Percentiles rank a stretch among this genome's conserved stretches.
Evolutionary conservation across 441 rosid genomes (phyloP).

Genomic region (Bruguiera hainesii): DNA sequence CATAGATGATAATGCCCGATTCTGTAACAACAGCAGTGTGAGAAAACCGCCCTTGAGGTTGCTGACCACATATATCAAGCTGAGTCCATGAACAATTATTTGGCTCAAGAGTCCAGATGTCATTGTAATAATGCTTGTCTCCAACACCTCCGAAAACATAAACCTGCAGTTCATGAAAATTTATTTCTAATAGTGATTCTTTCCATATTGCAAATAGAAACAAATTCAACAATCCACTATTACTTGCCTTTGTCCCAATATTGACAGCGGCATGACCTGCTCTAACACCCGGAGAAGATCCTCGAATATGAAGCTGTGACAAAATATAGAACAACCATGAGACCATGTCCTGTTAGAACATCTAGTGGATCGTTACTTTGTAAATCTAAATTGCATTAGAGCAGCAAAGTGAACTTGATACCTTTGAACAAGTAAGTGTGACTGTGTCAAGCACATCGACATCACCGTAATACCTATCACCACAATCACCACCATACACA

Average conservation of each 20-base stretch:
- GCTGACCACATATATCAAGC: conserved; percentile 50
- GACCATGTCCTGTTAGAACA: neutral
- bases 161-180: conserved; percentile 35
- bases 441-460: conserved; percentile 50
- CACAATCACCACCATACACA: conserved; percentile 76
- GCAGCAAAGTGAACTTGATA: conserved; percentile 16
- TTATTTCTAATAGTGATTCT: neutral
- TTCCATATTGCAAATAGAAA: too few relatives aligned
- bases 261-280: conserved; percentile 72
- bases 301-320: conserved; percentile 47
- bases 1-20: conserved; percentile 48
- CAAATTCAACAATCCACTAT: too few relatives aligned
- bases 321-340: conserved; percentile 2
- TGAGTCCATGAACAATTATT: conserved; percentile 41
- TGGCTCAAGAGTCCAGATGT: conserved; percentile 61
- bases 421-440: conserved; percentile 57
- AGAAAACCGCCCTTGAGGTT: conserved; percentile 75
- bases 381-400: neutral
- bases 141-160: conserved; percentile 72
- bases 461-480: conserved; percentile 61
- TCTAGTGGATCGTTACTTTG: too few relatives aligned
- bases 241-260: conserved; percentile 52
- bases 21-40: conserved; percentile 55
- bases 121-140: conserved; percentile 61
- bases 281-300: conserved; percentile 54